A percentile compares a stretch with the other conserved stretches of the same genome.
Evolutionary conservation across 129 eudicot species (phyloP).

Genomic region (Arctium lappa): DNA sequence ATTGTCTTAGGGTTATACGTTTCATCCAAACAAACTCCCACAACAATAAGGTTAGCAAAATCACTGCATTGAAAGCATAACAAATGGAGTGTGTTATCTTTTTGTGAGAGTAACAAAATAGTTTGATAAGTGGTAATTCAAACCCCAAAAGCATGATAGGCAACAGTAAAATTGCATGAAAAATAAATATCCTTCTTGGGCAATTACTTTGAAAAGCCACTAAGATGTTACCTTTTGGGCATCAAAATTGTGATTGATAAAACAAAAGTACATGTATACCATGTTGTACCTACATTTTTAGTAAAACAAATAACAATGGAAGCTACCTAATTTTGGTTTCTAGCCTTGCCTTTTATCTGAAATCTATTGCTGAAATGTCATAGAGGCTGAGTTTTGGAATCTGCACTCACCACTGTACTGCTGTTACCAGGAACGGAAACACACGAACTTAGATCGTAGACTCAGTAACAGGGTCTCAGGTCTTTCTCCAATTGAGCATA

Average conservation of each 20-base stretch:
- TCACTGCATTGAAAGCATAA: background rate
- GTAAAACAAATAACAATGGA: background rate
- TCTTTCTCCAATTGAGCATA: no score
- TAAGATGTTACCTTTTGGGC: background rate
- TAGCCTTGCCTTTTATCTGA: slow-evolving; percentile 4
- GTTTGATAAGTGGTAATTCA: background rate
- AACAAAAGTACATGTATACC: background rate
- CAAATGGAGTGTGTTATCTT: background rate
- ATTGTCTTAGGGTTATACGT: background rate
- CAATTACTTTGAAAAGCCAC: background rate
- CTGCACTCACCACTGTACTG: no score
- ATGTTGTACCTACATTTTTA: background rate
- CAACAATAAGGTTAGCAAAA: slow-evolving; percentile 7
- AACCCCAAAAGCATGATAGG: background rate
- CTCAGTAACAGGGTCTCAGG: no score
- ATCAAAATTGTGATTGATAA: background rate
- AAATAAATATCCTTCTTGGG: background rate
- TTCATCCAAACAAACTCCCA: slow-evolving; percentile 5
- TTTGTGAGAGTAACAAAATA: slow-evolving; percentile 2
- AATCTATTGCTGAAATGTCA: background rate
- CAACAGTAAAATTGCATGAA: background rate
- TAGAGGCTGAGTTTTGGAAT: no score
- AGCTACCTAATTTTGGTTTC: slow-evolving; percentile 5
- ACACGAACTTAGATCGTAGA: no score
- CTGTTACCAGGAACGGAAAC: no score